Conservation (phyloP, 164 flowering plant species). For the Pachysandra terminalis region DNA sequence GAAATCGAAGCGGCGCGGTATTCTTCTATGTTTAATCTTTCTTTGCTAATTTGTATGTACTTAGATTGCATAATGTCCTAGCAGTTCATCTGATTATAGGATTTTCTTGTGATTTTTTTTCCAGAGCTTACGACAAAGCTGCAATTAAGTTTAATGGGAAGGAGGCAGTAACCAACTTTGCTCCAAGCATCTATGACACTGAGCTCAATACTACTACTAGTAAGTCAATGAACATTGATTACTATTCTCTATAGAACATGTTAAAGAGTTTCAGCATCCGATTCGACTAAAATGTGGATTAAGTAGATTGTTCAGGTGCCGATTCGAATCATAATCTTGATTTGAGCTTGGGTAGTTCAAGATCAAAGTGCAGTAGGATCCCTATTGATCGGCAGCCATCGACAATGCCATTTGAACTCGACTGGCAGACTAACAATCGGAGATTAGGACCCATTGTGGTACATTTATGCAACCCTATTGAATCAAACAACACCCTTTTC, state of each 20-base stretch:
- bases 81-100: too few relatives aligned
- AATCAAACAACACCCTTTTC: too few relatives aligned
- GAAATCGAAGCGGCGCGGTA: slow-evolving; percentile 98
- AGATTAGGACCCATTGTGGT: slow-evolving; percentile 20
- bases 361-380: slow-evolving; percentile 27
- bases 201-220: slow-evolving; percentile 60
- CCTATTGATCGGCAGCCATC: slow-evolving; percentile 16
- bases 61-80: too few relatives aligned
- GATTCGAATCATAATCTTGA: slow-evolving; percentile 66
- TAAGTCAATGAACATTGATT: slow-evolving; percentile 10
- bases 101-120: neutral
- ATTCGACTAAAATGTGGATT: neutral
- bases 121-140: slow-evolving; percentile 97
- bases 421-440: slow-evolving; percentile 30
- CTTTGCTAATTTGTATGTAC: too few relatives aligned
- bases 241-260: too few relatives aligned
- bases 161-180: slow-evolving; percentile 97
- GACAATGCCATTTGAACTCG: slow-evolving; percentile 19
- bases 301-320: slow-evolving; percentile 29
- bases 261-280: neutral
- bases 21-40: too few relatives aligned
- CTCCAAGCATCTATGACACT: slow-evolving; percentile 75
- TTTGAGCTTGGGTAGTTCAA: slow-evolving; percentile 72
- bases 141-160: slow-evolving; percentile 94
- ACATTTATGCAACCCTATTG: neutral